Evolutionary conservation across 164 flowering plant genomes (phyloP).

Genomic region (Umbilicus rupestris): DNA sequence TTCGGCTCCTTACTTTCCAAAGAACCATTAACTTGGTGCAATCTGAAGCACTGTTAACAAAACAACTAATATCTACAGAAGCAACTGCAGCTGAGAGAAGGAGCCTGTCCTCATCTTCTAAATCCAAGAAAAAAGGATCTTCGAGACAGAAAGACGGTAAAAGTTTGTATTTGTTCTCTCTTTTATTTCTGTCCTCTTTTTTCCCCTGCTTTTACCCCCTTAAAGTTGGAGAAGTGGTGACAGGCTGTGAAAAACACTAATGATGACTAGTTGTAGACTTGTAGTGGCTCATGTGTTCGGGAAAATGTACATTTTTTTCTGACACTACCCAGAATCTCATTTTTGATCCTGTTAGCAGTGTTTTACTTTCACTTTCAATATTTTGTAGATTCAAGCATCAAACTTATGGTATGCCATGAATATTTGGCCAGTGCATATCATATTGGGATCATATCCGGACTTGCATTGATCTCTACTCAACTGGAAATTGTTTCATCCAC

Average conservation of each 20-base stretch:
- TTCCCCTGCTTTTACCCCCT: no score
- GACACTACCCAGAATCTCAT: not conserved
- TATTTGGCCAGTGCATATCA: slow-evolving; percentile 89
- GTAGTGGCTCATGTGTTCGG: not conserved
- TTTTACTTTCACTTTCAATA: not conserved
- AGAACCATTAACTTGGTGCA: slow-evolving; percentile 76
- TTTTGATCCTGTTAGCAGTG: not conserved
- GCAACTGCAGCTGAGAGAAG: slow-evolving; percentile 27
- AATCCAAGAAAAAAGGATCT: slow-evolving; percentile 41
- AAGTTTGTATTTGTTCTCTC: not conserved
- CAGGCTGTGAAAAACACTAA: not conserved
- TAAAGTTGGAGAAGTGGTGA: not conserved
- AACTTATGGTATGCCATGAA: slow-evolving; percentile 48
- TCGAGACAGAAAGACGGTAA: slow-evolving; percentile 25
- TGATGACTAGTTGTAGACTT: not conserved
- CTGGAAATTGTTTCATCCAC: slow-evolving; percentile 34
- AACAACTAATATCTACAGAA: slow-evolving; percentile 19
- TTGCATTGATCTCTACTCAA: slow-evolving; percentile 48
- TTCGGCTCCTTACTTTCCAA: slow-evolving; percentile 76
- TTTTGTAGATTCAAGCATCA: slow-evolving; percentile 31
- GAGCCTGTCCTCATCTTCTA: slow-evolving; percentile 35
- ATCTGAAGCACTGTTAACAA: slow-evolving; percentile 68
- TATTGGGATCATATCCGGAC: slow-evolving; percentile 72
- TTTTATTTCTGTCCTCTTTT: not conserved
- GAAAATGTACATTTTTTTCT: not conserved